These are phyloP conservation scores for Alnus glutinosa DNA, from an alignment of 306 rosid genomes.

Conservation along the genomic window DNA sequence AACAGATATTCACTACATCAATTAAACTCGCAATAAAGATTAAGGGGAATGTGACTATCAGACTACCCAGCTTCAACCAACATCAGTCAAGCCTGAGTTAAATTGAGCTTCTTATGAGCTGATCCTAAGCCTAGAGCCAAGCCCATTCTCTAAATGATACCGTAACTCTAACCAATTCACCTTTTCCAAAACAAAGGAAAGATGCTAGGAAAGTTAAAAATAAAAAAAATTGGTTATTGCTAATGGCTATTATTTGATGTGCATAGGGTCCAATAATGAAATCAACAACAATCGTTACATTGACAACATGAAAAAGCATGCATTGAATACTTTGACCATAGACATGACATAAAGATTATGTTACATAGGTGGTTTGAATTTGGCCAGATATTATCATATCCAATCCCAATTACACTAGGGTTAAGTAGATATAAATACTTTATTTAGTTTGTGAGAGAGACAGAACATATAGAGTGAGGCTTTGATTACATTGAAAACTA, in stretches of 20 bases:
- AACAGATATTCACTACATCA: background rate
- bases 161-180: too few species aligned
- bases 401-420: background rate
- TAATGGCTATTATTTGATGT: too few species aligned
- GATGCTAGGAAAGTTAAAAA: background rate
- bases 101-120: background rate
- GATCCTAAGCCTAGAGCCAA: background rate
- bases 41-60: background rate
- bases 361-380: background rate
- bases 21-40: background rate
- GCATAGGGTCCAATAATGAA: too few species aligned
- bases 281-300: too few species aligned
- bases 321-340: background rate
- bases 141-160: background rate
- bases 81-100: background rate
- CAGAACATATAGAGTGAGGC: background rate
- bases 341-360: background rate
- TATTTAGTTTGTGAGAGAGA: background rate
- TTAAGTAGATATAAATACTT: background rate
- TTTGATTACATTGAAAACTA: too few species aligned
- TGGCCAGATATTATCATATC: background rate
- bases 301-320: background rate
- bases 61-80: constrained; percentile 4
- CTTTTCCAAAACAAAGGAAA: background rate
- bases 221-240: too few species aligned